These are phyloP conservation scores for Saturnispora sanitii DNA, from an alignment of 805 yeast species.

Conservation along the genomic window DNA sequence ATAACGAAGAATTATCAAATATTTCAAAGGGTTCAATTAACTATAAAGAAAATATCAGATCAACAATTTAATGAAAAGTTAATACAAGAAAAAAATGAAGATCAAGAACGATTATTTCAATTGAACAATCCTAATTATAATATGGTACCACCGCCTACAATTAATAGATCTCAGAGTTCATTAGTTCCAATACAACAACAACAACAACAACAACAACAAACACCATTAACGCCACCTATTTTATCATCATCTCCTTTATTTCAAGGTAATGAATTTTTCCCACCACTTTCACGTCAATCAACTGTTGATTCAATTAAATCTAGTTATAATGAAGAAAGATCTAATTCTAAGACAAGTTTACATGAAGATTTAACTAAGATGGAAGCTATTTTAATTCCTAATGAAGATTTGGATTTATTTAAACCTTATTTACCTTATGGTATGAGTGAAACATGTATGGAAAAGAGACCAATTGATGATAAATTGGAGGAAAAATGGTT, in stretches of 20 bases:
- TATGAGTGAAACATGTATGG: conserved; percentile 47
- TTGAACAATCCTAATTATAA: neutral
- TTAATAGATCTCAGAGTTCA: neutral
- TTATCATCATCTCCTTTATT: neutral
- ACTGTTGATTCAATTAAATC: conserved; percentile 11
- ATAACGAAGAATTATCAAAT: conserved; percentile 33
- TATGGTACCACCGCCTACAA: neutral
- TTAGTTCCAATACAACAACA: neutral
- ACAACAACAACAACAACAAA: neutral
- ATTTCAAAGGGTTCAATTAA: conserved; percentile 29
- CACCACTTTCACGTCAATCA: conserved; percentile 12
- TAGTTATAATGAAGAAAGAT: conserved; percentile 13
- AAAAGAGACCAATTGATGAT: conserved; percentile 41
- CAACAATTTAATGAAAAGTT: conserved; percentile 14
- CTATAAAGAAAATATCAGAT: conserved; percentile 25
- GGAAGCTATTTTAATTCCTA: conserved; percentile 1
- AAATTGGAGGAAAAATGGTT: conserved; percentile 47
- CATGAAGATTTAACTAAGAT: neutral
- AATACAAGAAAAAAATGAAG: conserved; percentile 8
- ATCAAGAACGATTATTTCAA: no score
- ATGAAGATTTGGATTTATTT: conserved; percentile 29
- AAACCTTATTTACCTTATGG: conserved; percentile 48
- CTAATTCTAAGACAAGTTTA: conserved; percentile 5
- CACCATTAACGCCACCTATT: neutral
- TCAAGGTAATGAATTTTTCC: conserved; percentile 3